phyloP scores from a whole-genome alignment of 164 flowering plant genomes.

The Chimonanthus praecox region DNA sequence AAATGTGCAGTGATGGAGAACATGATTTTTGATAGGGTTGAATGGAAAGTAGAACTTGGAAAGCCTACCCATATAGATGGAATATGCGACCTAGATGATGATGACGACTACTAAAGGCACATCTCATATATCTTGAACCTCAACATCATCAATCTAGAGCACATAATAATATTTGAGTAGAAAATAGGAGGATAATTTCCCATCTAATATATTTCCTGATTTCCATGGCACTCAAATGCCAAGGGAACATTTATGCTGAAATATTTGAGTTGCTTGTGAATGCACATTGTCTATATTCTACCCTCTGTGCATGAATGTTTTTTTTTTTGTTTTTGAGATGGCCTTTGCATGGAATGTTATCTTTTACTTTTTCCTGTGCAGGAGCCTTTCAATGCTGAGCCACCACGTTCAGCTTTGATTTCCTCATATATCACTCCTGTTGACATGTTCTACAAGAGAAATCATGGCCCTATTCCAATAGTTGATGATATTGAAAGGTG shows the following conservation, averaged over 20 bases:
- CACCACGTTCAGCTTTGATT: slow-evolving; percentile 67
- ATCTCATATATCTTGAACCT: no score
- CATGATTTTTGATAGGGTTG: no score
- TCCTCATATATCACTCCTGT: slow-evolving; percentile 88
- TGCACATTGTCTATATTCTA: no score
- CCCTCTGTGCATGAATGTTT: background rate
- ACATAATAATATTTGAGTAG: background rate
- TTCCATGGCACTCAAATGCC: background rate
- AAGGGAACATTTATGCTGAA: background rate
- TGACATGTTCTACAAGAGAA: slow-evolving; percentile 93
- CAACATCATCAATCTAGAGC: background rate
- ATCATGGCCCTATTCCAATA: slow-evolving; percentile 93
- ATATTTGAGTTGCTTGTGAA: background rate
- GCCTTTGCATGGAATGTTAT: background rate
- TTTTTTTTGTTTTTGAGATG: background rate
- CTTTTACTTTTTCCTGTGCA: slow-evolving; percentile 20
- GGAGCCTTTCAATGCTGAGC: slow-evolving; percentile 98
- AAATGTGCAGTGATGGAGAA: no score
- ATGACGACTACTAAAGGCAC: no score
- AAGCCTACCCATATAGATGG: no score
- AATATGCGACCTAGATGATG: no score
- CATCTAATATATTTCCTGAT: background rate
- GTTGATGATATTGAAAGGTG: slow-evolving; percentile 88
- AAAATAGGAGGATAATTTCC: background rate
- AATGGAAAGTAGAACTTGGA: no score